Conservation (phyloP, 352 stramenopile species). For the Phytophthora crassamura region DNA sequence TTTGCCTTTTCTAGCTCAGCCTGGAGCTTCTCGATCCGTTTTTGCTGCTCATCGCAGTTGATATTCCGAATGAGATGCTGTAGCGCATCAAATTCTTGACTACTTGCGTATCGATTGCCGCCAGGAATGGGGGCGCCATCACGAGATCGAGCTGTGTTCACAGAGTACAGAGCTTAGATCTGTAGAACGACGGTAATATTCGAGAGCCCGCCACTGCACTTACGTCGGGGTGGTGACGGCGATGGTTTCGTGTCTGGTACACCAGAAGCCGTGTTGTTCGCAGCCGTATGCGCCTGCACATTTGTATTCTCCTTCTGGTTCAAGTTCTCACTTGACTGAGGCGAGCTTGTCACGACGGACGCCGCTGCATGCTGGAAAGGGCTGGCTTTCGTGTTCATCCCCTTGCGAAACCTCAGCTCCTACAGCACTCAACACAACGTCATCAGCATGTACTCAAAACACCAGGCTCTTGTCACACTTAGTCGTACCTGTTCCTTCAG, state of each 20-base stretch:
- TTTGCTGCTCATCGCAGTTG: slow-evolving; percentile 43
- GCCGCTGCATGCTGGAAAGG: slow-evolving; percentile 37
- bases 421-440: slow-evolving; percentile 8
- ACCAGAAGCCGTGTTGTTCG: not conserved
- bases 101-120: slow-evolving; percentile 18
- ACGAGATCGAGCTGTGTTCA: not conserved
- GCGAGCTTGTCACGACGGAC: slow-evolving; percentile 15
- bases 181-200: not conserved
- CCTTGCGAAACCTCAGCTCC: slow-evolving; percentile 45
- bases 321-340: not conserved
- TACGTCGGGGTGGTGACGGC: slow-evolving; percentile 14
- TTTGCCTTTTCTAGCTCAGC: slow-evolving; percentile 40
- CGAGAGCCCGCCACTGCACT: not conserved
- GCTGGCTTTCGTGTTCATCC: slow-evolving; percentile 11
- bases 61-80: slow-evolving; percentile 36
- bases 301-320: slow-evolving; percentile 16
- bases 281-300: not conserved
- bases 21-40: slow-evolving; percentile 45
- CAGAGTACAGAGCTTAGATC: not conserved
- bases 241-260: slow-evolving; percentile 1
- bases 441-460: slow-evolving; percentile 3
- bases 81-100: slow-evolving; percentile 21
- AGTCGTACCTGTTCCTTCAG: slow-evolving; percentile 40
- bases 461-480: not conserved
- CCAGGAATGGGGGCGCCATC: not conserved